Percentiles rank a stretch among this genome's conserved stretches.
Evolutionary conservation across 768 basidiomycete species (phyloP).

Genomic region (Boletus rex-veris): DNA sequence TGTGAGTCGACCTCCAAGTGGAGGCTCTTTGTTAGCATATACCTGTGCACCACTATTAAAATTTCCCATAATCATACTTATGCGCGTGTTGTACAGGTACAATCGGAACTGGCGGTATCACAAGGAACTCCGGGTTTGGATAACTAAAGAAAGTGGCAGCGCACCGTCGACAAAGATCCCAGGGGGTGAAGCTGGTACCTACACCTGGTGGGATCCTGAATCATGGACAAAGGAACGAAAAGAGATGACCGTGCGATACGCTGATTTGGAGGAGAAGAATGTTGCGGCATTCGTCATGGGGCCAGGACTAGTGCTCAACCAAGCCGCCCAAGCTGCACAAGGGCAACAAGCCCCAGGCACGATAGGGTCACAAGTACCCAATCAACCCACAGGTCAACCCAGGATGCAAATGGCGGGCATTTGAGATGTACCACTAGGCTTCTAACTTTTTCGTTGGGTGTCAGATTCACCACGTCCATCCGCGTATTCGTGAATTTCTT

Average conservation of each 20-base stretch:
- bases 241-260: conserved; percentile 71
- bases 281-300: conserved; percentile 57
- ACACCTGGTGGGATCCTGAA: conserved; percentile 87
- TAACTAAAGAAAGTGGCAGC: conserved; percentile 86
- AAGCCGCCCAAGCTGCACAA: conserved; percentile 30
- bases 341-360: conserved; percentile 38
- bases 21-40: conserved; percentile 8
- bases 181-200: conserved; percentile 82
- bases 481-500: conserved; percentile 14
- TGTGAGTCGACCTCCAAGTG: conserved; percentile 54
- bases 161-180: conserved; percentile 71
- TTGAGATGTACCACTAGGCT: conserved; percentile 19
- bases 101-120: conserved; percentile 96
- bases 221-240: conserved; percentile 75
- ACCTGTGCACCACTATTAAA: not conserved
- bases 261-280: conserved; percentile 73
- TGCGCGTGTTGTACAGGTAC: conserved; percentile 49
- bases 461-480: not conserved
- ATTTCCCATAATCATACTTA: conserved; percentile 4
- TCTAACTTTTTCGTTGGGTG: not conserved
- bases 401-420: conserved; percentile 37
- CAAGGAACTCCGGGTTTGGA: conserved; percentile 79
- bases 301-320: conserved; percentile 43
- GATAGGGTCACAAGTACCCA: conserved; percentile 28
- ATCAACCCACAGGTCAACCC: conserved; percentile 26